Evolutionary conservation across 2,329 filamentous ascomycete species (phyloP).

Genomic region (Fusarium haematococcum): DNA sequence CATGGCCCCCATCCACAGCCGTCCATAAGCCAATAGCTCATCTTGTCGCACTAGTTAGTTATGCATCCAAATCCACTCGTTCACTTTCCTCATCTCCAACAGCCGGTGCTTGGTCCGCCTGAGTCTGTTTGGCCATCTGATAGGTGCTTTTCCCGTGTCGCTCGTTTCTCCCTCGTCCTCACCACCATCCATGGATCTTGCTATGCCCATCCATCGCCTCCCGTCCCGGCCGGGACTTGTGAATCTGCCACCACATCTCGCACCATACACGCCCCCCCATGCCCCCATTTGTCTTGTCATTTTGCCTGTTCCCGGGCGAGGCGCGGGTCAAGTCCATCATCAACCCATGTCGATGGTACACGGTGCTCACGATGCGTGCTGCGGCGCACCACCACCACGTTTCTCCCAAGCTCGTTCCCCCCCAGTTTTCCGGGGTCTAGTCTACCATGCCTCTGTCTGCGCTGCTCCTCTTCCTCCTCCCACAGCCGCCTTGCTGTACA

Average conservation of each 20-base stretch:
- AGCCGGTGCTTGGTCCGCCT: constrained; percentile 16
- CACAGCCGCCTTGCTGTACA: constrained; percentile 23
- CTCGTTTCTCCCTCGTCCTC: constrained; percentile 3
- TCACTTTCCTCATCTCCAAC: constrained; percentile 6
- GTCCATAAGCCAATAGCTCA: not conserved
- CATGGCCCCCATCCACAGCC: not conserved
- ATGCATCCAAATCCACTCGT: constrained; percentile 1
- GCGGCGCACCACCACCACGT: constrained; percentile 20
- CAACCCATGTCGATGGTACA: constrained; percentile 19
- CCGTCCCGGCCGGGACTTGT: constrained; percentile 31
- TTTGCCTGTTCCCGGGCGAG: constrained; percentile 43
- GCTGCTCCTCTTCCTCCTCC: constrained; percentile 14
- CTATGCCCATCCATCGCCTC: constrained; percentile 32
- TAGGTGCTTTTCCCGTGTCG: constrained; percentile 14
- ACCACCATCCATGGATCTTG: constrained; percentile 18
- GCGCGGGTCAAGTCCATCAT: constrained; percentile 37
- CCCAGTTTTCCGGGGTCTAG: constrained; percentile 22
- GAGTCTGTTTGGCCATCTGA: constrained; percentile 6
- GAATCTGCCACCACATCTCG: constrained; percentile 28
- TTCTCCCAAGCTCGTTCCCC: constrained; percentile 6
- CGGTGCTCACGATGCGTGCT: not conserved
- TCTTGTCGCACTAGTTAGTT: not conserved
- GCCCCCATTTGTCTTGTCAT: constrained; percentile 22
- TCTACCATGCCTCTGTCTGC: constrained; percentile 11
- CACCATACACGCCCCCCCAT: constrained; percentile 34